A percentile compares a stretch with the other conserved stretches of the same genome.
These are phyloP conservation scores for Omphalotus olearius DNA, from an alignment of 1,284 basidiomycete genomes.

Conservation along the genomic window DNA sequence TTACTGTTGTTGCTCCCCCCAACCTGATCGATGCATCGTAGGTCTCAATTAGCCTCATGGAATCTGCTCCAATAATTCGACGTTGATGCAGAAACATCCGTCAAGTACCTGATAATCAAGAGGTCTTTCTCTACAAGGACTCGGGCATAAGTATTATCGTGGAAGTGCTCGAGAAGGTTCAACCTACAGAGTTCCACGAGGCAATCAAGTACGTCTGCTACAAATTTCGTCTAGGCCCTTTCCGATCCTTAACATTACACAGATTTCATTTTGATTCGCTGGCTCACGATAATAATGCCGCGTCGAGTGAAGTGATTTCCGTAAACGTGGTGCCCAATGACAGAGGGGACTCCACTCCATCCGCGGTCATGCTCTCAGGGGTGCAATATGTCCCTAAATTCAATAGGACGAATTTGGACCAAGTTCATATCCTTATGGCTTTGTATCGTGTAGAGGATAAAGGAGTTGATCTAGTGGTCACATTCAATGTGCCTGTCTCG, in stretches of 20 bases:
- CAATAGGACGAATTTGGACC: slow-evolving; percentile 55
- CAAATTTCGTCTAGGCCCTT: slow-evolving; percentile 15
- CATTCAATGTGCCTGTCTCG: slow-evolving; percentile 70
- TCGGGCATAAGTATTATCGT: slow-evolving; percentile 78
- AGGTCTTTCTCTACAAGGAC: slow-evolving; percentile 80
- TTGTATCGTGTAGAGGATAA: slow-evolving; percentile 75
- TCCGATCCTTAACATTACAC: slow-evolving; percentile 15
- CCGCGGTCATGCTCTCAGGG: slow-evolving; percentile 63
- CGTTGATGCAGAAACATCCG: slow-evolving; percentile 65
- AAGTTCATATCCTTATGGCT: slow-evolving; percentile 74
- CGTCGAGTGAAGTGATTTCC: slow-evolving; percentile 40
- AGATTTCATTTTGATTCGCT: slow-evolving; percentile 90
- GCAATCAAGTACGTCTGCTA: slow-evolving; percentile 56
- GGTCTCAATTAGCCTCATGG: slow-evolving; percentile 26
- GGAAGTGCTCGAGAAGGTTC: slow-evolving; percentile 81
- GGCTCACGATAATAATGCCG: slow-evolving; percentile 88
- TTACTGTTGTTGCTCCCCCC: slow-evolving; percentile 57
- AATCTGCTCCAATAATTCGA: slow-evolving; percentile 2
- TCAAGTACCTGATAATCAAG: slow-evolving; percentile 96
- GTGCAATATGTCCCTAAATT: slow-evolving; percentile 76
- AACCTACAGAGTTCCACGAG: slow-evolving; percentile 49
- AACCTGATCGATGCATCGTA: slow-evolving; percentile 85
- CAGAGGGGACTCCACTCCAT: slow-evolving; percentile 47
- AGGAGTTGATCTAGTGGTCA: slow-evolving; percentile 74
- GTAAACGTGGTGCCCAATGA: slow-evolving; percentile 40